A percentile compares a stretch with the other conserved stretches of the same genome.
These are phyloP conservation scores for Lavandula angustifolia DNA, from an alignment of 257 asterid species.

Conservation along the genomic window DNA sequence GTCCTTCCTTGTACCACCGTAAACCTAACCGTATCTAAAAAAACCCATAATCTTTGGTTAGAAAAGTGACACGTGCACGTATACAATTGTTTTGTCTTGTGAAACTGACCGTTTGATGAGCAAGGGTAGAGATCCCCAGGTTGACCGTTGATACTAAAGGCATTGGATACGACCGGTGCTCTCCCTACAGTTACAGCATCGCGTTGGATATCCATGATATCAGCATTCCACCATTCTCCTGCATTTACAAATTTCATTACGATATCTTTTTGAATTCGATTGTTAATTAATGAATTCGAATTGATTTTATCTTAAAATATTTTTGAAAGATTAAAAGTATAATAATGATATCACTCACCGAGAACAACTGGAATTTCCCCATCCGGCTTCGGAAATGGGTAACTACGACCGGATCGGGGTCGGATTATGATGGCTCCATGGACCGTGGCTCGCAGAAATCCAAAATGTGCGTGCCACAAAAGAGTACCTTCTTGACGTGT, in stretches of 20 bases:
- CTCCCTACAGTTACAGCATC: constrained; percentile 41
- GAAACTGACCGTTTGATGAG: constrained; percentile 52
- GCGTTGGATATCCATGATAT: constrained; percentile 47
- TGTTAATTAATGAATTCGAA: no score
- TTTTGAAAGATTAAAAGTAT: no score
- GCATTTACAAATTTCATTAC: background rate
- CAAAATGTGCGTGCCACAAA: constrained; percentile 82
- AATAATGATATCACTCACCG: no score
- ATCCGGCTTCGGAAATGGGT: constrained; percentile 68
- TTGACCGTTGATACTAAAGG: constrained; percentile 62
- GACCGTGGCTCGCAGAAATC: constrained; percentile 63
- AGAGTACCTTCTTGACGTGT: constrained; percentile 75
- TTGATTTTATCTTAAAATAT: no score
- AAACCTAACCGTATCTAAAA: constrained; percentile 43
- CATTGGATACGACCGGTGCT: constrained; percentile 49
- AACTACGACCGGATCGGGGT: constrained; percentile 51
- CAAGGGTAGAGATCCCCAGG: constrained; percentile 68
- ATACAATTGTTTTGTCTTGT: no score
- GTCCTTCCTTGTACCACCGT: constrained; percentile 49
- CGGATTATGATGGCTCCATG: constrained; percentile 67
- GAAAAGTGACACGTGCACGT: no score
- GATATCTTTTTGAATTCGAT: no score
- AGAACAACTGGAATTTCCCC: constrained; percentile 59
- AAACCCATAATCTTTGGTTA: no score
- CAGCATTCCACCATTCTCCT: constrained; percentile 81